Conservation (phyloP, 345 rosid genomes). For the Angophora floribunda region DNA sequence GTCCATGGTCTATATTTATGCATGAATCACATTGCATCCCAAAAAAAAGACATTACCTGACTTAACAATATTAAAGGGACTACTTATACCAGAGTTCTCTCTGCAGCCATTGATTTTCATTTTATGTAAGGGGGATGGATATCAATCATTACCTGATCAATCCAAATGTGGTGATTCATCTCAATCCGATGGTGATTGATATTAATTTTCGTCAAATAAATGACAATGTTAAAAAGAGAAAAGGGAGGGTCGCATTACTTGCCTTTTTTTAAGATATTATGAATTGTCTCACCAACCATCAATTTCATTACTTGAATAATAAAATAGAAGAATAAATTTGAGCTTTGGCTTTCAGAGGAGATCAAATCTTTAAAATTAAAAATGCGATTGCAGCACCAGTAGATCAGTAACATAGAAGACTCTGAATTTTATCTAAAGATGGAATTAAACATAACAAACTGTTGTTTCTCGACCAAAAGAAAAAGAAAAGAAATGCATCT, state of each 20-base stretch:
- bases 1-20: neutral
- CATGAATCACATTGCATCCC: neutral
- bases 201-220: neutral
- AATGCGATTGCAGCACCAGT: neutral
- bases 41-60: neutral
- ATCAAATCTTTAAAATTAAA: neutral
- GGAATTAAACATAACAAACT: neutral
- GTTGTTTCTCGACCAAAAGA: accelerated
- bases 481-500: neutral
- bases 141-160: neutral
- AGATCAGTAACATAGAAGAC: neutral
- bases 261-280: no score
- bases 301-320: neutral
- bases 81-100: neutral
- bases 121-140: neutral
- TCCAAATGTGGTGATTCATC: accelerated
- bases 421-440: neutral
- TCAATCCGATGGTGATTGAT: accelerated
- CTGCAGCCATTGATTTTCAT: neutral
- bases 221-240: neutral
- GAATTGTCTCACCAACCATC: accelerated
- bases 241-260: no score
- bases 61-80: neutral
- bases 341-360: neutral
- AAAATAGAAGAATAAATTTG: neutral